Percentiles rank a stretch among this genome's conserved stretches.
These are phyloP conservation scores for Marasmius sp. DNA, from an alignment of 1,284 basidiomycete species.

Conservation along the genomic window DNA sequence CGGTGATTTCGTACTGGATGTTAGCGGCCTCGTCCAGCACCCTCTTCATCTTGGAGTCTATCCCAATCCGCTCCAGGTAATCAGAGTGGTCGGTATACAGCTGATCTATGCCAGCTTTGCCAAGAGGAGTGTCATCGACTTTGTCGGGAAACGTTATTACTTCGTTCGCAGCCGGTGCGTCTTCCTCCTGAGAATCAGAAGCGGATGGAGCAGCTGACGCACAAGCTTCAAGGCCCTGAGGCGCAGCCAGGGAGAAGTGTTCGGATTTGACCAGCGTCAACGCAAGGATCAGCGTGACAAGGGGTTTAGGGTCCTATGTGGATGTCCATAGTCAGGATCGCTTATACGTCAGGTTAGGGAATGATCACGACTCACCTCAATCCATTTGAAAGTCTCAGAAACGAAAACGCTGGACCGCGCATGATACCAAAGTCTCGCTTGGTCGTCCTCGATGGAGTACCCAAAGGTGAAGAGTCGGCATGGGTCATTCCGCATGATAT, in stretches of 20 bases:
- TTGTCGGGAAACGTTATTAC: neutral
- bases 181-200: neutral
- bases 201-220: neutral
- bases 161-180: too few relatives aligned
- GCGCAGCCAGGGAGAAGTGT: neutral
- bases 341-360: neutral
- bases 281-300: neutral
- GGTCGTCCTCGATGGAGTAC: neutral
- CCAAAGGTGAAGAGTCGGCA: constrained; percentile 1
- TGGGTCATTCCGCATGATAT: constrained; percentile 2
- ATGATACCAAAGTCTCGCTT: constrained; percentile 4
- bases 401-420: neutral
- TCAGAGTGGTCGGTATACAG: neutral
- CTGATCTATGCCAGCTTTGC: neutral
- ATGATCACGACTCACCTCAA: neutral
- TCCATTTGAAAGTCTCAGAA: neutral
- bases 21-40: neutral
- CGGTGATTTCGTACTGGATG: neutral
- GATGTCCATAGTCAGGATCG: neutral
- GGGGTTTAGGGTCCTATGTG: neutral
- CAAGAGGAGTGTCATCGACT: neutral
- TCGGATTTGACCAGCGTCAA: neutral
- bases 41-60: neutral
- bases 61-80: neutral
- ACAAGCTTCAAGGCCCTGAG: neutral